Conservation (phyloP, 225 moss, liverwort and hornwort genomes). For the Anthoceros angustus region DNA sequence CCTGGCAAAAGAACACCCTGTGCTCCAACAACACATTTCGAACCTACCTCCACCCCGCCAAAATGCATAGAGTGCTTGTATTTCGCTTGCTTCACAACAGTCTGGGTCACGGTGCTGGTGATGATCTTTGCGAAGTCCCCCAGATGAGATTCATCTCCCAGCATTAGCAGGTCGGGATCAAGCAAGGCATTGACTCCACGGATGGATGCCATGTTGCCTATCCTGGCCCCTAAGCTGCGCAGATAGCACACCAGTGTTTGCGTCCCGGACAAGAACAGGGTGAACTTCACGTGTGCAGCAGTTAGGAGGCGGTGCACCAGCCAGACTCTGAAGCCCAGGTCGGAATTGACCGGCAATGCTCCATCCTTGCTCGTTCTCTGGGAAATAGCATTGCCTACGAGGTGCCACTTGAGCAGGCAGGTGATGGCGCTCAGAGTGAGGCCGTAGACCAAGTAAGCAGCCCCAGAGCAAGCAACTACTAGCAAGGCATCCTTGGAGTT, state of each 20-base stretch:
- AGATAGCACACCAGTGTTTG: constrained; percentile 9
- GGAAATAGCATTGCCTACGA: constrained; percentile 4
- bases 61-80: neutral
- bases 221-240: constrained; percentile 11
- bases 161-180: constrained; percentile 11
- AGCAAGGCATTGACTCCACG: constrained; percentile 10
- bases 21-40: constrained; percentile 11
- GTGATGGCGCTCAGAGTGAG: neutral
- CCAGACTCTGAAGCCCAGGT: constrained; percentile 5
- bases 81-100: neutral
- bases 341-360: neutral
- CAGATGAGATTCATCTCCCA: constrained; percentile 7
- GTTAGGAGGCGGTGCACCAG: constrained; percentile 9
- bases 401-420: constrained; percentile 7
- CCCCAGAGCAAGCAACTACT: neutral
- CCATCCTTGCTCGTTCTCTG: neutral
- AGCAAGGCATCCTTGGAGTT: neutral
- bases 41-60: neutral
- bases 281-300: constrained; percentile 10
- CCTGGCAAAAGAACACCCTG: constrained; percentile 19
- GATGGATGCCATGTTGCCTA: constrained; percentile 11
- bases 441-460: constrained; percentile 6
- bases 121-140: constrained; percentile 13
- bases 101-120: neutral
- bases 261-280: constrained; percentile 8